Conservation (phyloP, 2,329 filamentous ascomycete species). For the Calonectria crousiana region DNA sequence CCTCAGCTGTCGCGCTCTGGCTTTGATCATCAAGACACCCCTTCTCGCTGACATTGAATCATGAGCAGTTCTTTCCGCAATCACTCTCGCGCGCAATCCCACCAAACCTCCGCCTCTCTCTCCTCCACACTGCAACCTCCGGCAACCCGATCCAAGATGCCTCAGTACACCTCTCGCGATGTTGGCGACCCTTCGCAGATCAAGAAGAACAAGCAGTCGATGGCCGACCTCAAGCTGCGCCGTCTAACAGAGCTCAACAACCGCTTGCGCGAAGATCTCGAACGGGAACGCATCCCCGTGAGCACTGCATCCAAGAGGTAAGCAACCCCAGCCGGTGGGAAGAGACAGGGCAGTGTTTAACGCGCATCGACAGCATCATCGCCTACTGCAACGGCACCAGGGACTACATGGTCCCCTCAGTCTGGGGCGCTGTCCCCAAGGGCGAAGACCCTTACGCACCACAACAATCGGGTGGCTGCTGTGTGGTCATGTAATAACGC, state of each 20-base stretch:
- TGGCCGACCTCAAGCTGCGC: constrained; percentile 97
- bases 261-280: constrained; percentile 93
- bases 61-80: constrained; percentile 36
- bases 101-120: constrained; percentile 29
- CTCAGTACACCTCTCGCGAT: constrained; percentile 76
- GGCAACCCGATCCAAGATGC: constrained; percentile 61
- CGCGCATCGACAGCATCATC: constrained; percentile 77
- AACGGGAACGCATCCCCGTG: constrained; percentile 94
- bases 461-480: constrained; percentile 93
- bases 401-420: constrained; percentile 98
- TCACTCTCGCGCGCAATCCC: constrained; percentile 26
- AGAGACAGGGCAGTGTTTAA: constrained; percentile 25
- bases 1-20: constrained; percentile 11
- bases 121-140: constrained; percentile 28
- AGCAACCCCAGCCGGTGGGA: constrained; percentile 46
- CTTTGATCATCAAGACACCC: constrained; percentile 7
- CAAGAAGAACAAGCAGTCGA: constrained; percentile 97
- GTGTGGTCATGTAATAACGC: constrained; percentile 84
- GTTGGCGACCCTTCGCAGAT: constrained; percentile 76
- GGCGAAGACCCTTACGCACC: constrained; percentile 98
- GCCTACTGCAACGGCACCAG: constrained; percentile 98
- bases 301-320: constrained; percentile 92
- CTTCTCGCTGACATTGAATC: constrained; percentile 30
- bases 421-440: constrained; percentile 95
- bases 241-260: constrained; percentile 97